phyloP scores from a whole-genome alignment of 169 alveolate genomes.

The Cytauxzoon felis region DNA sequence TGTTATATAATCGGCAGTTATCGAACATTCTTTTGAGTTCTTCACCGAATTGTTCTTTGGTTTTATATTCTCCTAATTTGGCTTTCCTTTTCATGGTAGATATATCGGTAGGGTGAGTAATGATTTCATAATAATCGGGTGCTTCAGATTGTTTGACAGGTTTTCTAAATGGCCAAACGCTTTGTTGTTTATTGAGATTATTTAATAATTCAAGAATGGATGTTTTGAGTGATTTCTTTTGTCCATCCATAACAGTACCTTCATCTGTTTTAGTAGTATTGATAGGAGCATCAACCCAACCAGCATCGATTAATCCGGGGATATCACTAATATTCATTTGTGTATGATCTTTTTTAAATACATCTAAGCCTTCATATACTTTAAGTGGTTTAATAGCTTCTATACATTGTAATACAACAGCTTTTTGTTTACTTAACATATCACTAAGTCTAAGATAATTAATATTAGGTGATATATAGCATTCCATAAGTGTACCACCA shows the following conservation, averaged over 20 bases:
- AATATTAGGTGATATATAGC: slow-evolving; percentile 88
- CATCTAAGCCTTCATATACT: slow-evolving; percentile 80
- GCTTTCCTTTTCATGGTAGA: slow-evolving; percentile 88
- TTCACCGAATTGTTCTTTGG: slow-evolving; percentile 84
- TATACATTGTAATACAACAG: slow-evolving; percentile 78
- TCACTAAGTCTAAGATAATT: slow-evolving; percentile 89
- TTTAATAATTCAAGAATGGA: slow-evolving; percentile 77
- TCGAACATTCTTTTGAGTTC: slow-evolving; percentile 92
- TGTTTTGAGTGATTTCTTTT: slow-evolving; percentile 65
- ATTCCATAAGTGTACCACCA: slow-evolving; percentile 99
- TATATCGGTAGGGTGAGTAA: slow-evolving; percentile 93
- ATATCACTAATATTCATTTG: slow-evolving; percentile 75
- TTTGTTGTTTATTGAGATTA: slow-evolving; percentile 77
- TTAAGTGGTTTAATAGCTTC: slow-evolving; percentile 78
- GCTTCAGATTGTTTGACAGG: slow-evolving; percentile 95
- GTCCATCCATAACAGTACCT: slow-evolving; percentile 60
- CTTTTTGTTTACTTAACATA: slow-evolving; percentile 86
- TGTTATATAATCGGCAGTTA: slow-evolving; percentile 92
- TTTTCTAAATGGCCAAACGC: slow-evolving; percentile 91
- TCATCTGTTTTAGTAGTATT: slow-evolving; percentile 34
- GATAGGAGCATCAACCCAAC: slow-evolving; percentile 80
- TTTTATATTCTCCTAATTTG: slow-evolving; percentile 86
- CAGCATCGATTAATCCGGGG: slow-evolving; percentile 91
- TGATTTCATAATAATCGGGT: slow-evolving; percentile 95
- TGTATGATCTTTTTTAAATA: slow-evolving; percentile 53